These are phyloP conservation scores for Physocladia obscura DNA, from an alignment of 192 early-diverging fungal species.

Conservation along the genomic window DNA sequence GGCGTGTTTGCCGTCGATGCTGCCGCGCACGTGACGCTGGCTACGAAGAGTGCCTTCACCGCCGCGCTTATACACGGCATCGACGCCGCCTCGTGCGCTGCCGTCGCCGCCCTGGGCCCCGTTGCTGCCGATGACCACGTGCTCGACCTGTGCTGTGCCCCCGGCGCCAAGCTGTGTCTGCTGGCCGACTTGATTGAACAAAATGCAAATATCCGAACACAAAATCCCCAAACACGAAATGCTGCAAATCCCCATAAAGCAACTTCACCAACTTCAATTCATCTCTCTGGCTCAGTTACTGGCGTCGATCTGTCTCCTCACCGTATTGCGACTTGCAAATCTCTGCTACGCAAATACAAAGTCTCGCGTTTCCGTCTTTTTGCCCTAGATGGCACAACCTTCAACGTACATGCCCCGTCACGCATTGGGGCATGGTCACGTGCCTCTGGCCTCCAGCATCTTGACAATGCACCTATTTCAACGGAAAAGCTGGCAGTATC, in stretches of 20 bases:
- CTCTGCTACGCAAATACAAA: conserved; percentile 70
- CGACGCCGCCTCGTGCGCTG: not conserved
- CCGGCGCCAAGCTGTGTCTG: conserved; percentile 85
- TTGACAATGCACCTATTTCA: not conserved
- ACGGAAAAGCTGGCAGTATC: not conserved
- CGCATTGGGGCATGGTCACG: conserved; percentile 23
- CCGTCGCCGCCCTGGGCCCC: not conserved
- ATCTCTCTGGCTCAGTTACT: conserved; percentile 78
- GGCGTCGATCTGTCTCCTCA: conserved; percentile 83
- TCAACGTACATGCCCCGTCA: conserved; percentile 71
- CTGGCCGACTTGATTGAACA: conserved; percentile 59
- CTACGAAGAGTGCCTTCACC: not conserved
- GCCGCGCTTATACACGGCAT: not conserved
- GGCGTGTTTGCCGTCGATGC: too few species aligned
- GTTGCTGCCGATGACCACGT: conserved; percentile 70
- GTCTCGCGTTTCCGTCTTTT: conserved; percentile 65
- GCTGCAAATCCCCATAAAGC: too few species aligned
- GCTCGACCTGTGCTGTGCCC: conserved; percentile 85
- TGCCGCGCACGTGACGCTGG: not conserved
- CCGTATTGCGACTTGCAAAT: conserved; percentile 73
- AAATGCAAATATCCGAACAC: not conserved
- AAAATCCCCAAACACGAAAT: too few species aligned
- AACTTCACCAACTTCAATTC: conserved; percentile 11
- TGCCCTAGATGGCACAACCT: conserved; percentile 79
- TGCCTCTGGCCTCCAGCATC: not conserved